Evolutionary conservation across 1,139 yeast species (phyloP), one percentile per base, ranked within the genome.

Genomic region (Yamadazyma mexicana): DNA sequence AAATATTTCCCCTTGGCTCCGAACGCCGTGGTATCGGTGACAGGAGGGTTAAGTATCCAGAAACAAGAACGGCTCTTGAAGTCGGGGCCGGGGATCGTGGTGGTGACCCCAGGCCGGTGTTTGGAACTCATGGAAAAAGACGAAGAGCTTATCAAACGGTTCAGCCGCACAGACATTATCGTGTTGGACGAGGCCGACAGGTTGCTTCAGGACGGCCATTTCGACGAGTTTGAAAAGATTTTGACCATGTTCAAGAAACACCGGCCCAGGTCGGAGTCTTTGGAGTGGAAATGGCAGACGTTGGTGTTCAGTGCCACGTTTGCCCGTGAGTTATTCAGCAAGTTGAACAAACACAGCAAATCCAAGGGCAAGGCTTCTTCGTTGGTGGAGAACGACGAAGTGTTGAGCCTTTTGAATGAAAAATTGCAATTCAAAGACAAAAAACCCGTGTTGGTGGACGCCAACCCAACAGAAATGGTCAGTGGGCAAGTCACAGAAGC

Each of bases 171-270:
- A 9, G 88, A 87, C 42, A 73, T 81, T 5, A 58, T 92, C 8
- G 96, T 91, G 0, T 71, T 91, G 31, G 99, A 94, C 68, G 99
- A 94, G 62, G 99, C 98, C n/a, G 99, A 92, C 66, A 73, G 98
- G 59, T 70, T 92, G 47, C 73, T 94, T 40, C 97, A 92, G 63
- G 96, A 91, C 54, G 98, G 98, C 2, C 98, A 91, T 64, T 92
- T 92, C 56, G 95, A 87, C 43, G 98, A 94, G 58, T 78, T 94
- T 51, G 95, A 84, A 50, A 83, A 86, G 54, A 85, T 88, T 37
- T 65, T 92, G 44, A 87, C 84, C 41, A 54, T 80, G n/a, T 60
- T 85, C 45, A 50, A 58, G 50, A 74, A 65, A 47, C 52, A 54
- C 52, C 59, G 69, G 55, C 56, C 66, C 40, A 55, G 60, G 49